Base-by-base conservation (phyloP, 768 basidiomycete genomes). In the Panaeolus cyanescens region DNA sequence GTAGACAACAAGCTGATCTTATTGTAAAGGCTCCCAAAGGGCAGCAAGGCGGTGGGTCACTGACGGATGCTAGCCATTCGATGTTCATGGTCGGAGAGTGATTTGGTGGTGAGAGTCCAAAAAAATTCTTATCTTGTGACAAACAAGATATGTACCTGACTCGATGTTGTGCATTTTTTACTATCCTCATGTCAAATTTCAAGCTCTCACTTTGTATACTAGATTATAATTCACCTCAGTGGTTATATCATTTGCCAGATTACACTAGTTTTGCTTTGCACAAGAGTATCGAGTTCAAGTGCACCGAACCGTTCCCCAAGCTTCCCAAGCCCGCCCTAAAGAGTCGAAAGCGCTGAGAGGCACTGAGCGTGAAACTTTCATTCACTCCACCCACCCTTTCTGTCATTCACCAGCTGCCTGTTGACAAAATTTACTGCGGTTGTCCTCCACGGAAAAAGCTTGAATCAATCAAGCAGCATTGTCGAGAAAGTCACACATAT, bases 1-100 rank as follows among this genome's bases (percentile, higher is more conserved):
- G 13, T 65, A 93, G 93, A 59, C 88, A 93, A 77, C 91, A 93
- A 78, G 88, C 90, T 8, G 93, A 93, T 33, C 77, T 94, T 15
- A 75, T 90, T 17, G 85, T 93, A 59, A 92, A 86, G 68, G 74
- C 82, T 13, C 86, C 87, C 1, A 89, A 89, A 65, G 75, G 53
- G 10, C 58, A 67, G 3, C 42, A 56, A 4, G 54, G 56, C 5
- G 54, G 45, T 50, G 45, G 22, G 8, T 25, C 22, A 12, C 45
- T 50, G 3, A 28, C 45, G 15, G 45, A 50, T 15, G 45, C 45
- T 15, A n/a, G 45, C n/a, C 45, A 50, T 50, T 4, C 45, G 4
- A 50, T 50, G 45, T 50, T 50, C 12, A 50, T 50, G 45, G 22
- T 50, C 9, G 45, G 45, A 20, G 45, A 50, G 25, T 50, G 25